These are phyloP conservation scores for Rubroshorea leprosula DNA, from an alignment of 345 rosid species.

Conservation along the genomic window DNA sequence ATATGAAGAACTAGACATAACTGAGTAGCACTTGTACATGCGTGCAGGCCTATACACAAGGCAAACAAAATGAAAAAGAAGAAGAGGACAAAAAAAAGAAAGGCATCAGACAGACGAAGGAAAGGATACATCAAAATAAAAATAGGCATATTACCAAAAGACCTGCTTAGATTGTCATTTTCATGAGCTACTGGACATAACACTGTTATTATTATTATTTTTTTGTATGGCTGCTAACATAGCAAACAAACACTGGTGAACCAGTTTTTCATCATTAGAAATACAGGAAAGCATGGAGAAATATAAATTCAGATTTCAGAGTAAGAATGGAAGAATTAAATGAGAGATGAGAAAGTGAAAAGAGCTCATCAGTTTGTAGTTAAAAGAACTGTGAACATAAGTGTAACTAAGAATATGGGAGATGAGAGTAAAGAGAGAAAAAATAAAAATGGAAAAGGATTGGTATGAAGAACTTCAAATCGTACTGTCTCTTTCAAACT, in stretches of 20 bases:
- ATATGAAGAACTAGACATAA: too few relatives aligned
- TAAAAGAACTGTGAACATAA: conserved; percentile 2
- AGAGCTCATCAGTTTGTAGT: conserved; percentile 7
- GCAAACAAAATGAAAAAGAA: too few relatives aligned
- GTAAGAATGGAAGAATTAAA: neutral
- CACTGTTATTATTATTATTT: too few relatives aligned
- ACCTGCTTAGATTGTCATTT: neutral
- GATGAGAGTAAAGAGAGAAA: neutral
- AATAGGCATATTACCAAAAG: conserved; percentile 4
- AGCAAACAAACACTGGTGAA: neutral
- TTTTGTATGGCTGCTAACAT: too few relatives aligned
- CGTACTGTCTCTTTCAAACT: neutral
- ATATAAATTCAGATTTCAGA: neutral
- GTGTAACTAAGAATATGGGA: neutral
- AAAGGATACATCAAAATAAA: neutral
- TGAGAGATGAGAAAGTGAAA: neutral
- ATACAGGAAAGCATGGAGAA: neutral
- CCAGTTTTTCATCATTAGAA: neutral
- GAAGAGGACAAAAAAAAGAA: too few relatives aligned
- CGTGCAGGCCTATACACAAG: too few relatives aligned
- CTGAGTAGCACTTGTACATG: too few relatives aligned
- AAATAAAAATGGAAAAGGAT: neutral
- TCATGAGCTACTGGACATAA: too few relatives aligned
- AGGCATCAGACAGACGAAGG: neutral
- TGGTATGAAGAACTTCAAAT: neutral